Base-by-base conservation (phyloP, 2,329 filamentous ascomycete genomes). In the Lachnellula arida region DNA sequence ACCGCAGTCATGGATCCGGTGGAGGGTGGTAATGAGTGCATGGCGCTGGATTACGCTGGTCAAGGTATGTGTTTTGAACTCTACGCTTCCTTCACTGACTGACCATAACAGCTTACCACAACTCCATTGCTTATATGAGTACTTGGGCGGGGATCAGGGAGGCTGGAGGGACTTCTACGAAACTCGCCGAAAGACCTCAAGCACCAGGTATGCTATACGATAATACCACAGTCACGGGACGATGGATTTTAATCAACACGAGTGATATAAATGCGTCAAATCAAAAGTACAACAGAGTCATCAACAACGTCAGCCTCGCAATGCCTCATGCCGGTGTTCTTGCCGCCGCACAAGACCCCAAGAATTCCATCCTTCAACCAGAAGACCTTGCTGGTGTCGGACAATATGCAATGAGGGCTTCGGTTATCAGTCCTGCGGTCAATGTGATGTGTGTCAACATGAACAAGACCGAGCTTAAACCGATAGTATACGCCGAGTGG, bases 291-390 rank as follows among this genome's bases (percentile, higher is more conserved):
- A 72, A 74, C 0, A 77, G 87, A 25, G 76, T 87, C 39, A 74
- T 93, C 64, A 89, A 91, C 67, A 91, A 92, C 60, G 82, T 91
- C 25, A 88, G 86, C 0, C 76, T 92, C 61, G 87, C 88, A 0
- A 86, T 92, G 79, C 89, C 89, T 0, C 89, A 94, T 63, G 83
- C 74, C 44, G 75, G 86, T 0, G 78, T 94, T 0, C 83, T 87
- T 35, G 71, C 75, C 12, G 88, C 89, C 0, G 84, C 86, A 0
- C 79, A 75, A 8, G 75, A 86, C 61, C 71, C 76, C 0, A 68
- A 72, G 8, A 93, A 93, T 64, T 69, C 73, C 0, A 89, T 94
- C 32, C 71, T 89, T 8, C 89, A 93, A 63, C 89, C 89, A 0
- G 75, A 78, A 6, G 81, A 85, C 19, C 73, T 85, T 11, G 78